Conservation (phyloP, 2,329 filamentous ascomycete genomes). For the Niveomyces coronatus region DNA sequence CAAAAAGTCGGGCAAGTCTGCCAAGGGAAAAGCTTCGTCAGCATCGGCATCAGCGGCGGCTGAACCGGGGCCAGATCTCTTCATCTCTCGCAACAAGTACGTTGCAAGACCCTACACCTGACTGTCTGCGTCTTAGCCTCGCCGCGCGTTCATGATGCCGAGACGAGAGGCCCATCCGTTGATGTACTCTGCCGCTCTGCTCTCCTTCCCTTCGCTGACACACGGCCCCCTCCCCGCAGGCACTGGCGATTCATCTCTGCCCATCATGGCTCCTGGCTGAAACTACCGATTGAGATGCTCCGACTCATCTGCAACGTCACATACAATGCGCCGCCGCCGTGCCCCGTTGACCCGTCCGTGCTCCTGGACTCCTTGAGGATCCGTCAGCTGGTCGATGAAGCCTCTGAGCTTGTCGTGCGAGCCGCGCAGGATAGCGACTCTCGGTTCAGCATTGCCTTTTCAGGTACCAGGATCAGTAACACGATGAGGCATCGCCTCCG, state of each 20-base stretch:
- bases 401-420: conserved; percentile 65
- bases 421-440: conserved; percentile 65
- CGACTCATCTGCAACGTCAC: conserved; percentile 71
- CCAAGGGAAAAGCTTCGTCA: too few species aligned
- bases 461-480: too few species aligned
- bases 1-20: too few species aligned
- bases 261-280: conserved; percentile 75
- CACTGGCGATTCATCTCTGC: conserved; percentile 81
- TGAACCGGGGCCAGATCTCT: neutral
- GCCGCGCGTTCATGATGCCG: too few species aligned
- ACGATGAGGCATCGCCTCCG: conserved; percentile 72
- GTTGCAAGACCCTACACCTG: too few species aligned
- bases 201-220: too few species aligned
- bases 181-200: too few species aligned
- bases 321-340: conserved; percentile 65
- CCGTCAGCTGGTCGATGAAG: conserved; percentile 67
- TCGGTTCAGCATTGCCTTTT: too few species aligned
- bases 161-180: too few species aligned
- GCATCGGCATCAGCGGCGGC: neutral
- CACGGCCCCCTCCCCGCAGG: conserved; percentile 34
- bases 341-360: conserved; percentile 66
- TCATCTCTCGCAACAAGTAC: conserved; percentile 11
- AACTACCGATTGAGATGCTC: conserved; percentile 68
- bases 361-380: conserved; percentile 83
- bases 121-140: too few species aligned